phyloP scores from a whole-genome alignment of 257 asterid species.

The Penstemon barbatus region DNA sequence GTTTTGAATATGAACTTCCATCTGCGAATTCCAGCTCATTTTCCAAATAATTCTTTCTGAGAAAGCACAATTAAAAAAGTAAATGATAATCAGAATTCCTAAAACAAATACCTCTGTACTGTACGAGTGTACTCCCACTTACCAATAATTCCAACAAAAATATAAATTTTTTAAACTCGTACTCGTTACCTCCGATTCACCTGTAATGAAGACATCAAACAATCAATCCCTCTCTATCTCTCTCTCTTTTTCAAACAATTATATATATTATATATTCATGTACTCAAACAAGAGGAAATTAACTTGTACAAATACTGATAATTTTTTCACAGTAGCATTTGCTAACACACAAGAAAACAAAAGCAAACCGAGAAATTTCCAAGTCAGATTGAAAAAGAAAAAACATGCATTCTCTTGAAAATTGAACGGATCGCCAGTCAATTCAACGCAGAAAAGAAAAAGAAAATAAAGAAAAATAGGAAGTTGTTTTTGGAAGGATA shows the following conservation, averaged over 20 bases:
- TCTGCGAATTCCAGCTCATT: conserved; percentile 67
- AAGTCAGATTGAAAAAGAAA: not conserved
- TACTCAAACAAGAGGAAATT: too few relatives aligned
- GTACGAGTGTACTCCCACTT: not conserved
- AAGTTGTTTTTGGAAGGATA: conserved; percentile 28
- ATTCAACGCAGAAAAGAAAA: conserved; percentile 3
- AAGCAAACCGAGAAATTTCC: not conserved
- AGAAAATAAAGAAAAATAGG: conserved; percentile 16
- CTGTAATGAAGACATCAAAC: conserved; percentile 27
- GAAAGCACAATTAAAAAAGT: conserved; percentile 9
- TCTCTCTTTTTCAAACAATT: not conserved
- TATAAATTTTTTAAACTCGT: conserved; percentile 8
- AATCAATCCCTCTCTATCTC: not conserved
- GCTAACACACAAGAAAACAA: not conserved
- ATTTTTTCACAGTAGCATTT: too few relatives aligned
- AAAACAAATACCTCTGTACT: not conserved
- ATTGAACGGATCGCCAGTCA: conserved; percentile 22
- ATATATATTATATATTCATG: too few relatives aligned
- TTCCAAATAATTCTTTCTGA: conserved; percentile 17
- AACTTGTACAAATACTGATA: too few relatives aligned
- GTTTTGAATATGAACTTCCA: conserved; percentile 64
- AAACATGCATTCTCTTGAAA: conserved; percentile 29
- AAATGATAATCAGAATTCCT: conserved; percentile 16
- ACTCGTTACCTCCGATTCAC: conserved; percentile 30
- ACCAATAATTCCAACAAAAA: conserved; percentile 23